These are phyloP conservation scores for Endoconidiophora laricicola DNA, from an alignment of 2,329 filamentous ascomycete genomes.

Conservation along the genomic window DNA sequence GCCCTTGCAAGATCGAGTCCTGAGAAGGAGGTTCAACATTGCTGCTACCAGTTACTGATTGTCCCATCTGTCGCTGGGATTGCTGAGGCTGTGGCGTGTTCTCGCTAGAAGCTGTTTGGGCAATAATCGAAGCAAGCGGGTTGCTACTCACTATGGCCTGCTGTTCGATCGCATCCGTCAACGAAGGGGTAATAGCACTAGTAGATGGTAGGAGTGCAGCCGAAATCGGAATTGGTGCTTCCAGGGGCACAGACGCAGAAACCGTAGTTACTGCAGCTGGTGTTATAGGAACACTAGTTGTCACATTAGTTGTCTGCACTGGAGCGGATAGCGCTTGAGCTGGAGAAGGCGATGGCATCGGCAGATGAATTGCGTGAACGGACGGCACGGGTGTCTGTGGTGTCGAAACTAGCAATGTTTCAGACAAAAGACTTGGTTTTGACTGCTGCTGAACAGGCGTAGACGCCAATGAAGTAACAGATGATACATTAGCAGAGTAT, in stretches of 20 bases:
- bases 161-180: background rate
- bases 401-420: background rate
- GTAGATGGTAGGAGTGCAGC: background rate
- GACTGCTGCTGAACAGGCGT: background rate
- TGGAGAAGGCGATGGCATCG: background rate
- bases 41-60: background rate
- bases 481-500: no score
- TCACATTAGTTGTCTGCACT: background rate
- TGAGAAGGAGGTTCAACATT: background rate
- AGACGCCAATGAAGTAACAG: background rate
- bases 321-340: background rate
- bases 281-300: background rate
- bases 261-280: constrained; percentile 6
- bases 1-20: constrained; percentile 7
- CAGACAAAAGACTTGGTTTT: background rate
- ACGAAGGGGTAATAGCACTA: background rate
- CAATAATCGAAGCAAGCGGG: constrained; percentile 2
- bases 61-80: no score
- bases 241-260: constrained; percentile 7
- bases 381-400: background rate
- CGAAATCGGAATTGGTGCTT: constrained; percentile 9
- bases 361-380: constrained; percentile 4
- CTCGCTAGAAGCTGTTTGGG: background rate
- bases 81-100: no score
- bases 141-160: background rate